A percentile compares a stretch with the other conserved stretches of the same genome.
Evolutionary conservation across 805 yeast species (phyloP).

Genomic region (Sugiyamaella qingdaonensis): DNA sequence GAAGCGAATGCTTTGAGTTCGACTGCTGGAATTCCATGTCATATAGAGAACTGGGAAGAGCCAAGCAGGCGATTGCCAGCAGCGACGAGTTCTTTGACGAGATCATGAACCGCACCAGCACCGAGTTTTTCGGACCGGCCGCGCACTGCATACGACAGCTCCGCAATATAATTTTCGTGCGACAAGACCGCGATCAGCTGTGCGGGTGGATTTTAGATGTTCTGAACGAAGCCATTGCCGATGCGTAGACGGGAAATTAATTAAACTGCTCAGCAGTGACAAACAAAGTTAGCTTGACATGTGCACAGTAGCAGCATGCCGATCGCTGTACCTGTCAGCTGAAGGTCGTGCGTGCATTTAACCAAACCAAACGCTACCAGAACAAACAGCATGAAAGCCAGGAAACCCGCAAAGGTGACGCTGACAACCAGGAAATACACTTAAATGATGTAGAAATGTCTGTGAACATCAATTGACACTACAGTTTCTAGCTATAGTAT

Average conservation of each 20-base stretch:
- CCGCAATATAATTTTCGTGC: not conserved
- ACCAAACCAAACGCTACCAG: too few relatives aligned
- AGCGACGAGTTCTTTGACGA: constrained; percentile 9
- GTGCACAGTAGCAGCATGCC: too few relatives aligned
- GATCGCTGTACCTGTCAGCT: too few relatives aligned
- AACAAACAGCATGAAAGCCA: too few relatives aligned
- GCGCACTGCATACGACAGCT: not conserved
- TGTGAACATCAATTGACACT: too few relatives aligned
- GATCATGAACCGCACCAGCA: not conserved
- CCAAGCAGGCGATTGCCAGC: constrained; percentile 4
- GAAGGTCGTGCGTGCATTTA: too few relatives aligned
- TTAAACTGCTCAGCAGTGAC: too few relatives aligned
- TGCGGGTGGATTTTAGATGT: constrained; percentile 4
- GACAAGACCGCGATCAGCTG: not conserved
- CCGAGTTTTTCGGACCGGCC: constrained; percentile 4
- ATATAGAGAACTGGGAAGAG: constrained; percentile 1
- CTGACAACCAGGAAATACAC: too few relatives aligned
- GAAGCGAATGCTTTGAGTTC: constrained; percentile 4
- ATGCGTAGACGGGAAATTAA: not conserved
- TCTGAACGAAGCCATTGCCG: not conserved
- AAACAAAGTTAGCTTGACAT: too few relatives aligned
- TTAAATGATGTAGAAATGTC: too few relatives aligned
- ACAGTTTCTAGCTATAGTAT: too few relatives aligned
- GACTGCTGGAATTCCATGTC: constrained; percentile 8
- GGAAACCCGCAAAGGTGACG: too few relatives aligned